phyloP scores from a whole-genome alignment of 306 rosid species.

The Casuarina cunninghamiana region DNA sequence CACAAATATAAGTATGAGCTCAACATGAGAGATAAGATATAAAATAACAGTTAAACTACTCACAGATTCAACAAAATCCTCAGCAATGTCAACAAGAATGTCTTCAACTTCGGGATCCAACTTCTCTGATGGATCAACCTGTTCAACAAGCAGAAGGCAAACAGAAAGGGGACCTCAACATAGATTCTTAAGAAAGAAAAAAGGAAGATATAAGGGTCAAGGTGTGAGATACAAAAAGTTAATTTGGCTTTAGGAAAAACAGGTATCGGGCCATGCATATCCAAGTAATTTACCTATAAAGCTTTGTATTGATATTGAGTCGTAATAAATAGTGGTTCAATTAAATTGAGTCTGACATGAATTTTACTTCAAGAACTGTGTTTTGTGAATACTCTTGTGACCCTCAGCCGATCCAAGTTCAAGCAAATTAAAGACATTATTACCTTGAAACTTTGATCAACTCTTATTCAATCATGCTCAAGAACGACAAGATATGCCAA shows the following conservation, averaged over 20 bases:
- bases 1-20: not conserved
- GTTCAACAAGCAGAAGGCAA: slow-evolving; percentile 31
- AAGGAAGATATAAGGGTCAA: not conserved
- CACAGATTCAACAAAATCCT: slow-evolving; percentile 91
- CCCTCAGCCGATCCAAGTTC: too few relatives aligned
- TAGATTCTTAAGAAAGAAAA: slow-evolving; percentile 2
- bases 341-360: too few relatives aligned
- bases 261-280: not conserved
- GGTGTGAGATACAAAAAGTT: not conserved
- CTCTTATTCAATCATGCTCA: too few relatives aligned
- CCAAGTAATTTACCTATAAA: not conserved
- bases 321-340: too few relatives aligned
- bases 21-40: slow-evolving; percentile 3
- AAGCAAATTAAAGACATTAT: too few relatives aligned
- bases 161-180: not conserved
- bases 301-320: too few relatives aligned
- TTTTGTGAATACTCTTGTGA: too few relatives aligned
- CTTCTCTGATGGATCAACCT: slow-evolving; percentile 86
- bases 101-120: slow-evolving; percentile 93
- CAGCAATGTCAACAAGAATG: slow-evolving; percentile 83
- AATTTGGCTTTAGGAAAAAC: not conserved
- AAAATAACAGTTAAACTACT: slow-evolving; percentile 38
- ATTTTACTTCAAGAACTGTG: too few relatives aligned
- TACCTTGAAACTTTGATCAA: too few relatives aligned
- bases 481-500: too few relatives aligned